A percentile compares a stretch with the other conserved stretches of the same genome.
phyloP scores from a whole-genome alignment of 208 protist species.

The Trichomonas tenax region DNA sequence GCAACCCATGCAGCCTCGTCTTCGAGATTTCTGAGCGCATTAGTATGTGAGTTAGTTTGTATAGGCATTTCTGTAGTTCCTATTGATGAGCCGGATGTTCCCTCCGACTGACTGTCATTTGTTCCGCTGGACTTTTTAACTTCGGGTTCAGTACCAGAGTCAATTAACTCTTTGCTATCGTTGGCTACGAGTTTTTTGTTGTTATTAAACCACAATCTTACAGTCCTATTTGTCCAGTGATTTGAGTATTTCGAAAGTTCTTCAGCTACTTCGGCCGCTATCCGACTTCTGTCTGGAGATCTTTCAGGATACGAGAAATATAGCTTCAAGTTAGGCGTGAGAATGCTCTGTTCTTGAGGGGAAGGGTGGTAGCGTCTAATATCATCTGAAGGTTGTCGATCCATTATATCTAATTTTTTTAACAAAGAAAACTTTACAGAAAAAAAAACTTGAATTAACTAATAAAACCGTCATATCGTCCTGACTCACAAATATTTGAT shows the following conservation, averaged over 20 bases:
- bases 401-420: neutral
- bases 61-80: neutral
- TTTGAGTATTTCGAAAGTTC: neutral
- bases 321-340: neutral
- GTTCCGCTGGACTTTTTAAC: neutral
- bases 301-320: slow-evolving; percentile 3
- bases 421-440: neutral
- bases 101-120: neutral
- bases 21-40: neutral
- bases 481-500: neutral
- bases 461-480: neutral
- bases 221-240: neutral
- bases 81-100: neutral
- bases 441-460: neutral
- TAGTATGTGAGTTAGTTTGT: neutral
- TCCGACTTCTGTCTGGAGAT: neutral
- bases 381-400: neutral
- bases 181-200: neutral
- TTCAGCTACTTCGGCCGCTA: neutral
- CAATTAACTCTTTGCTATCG: neutral
- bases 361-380: neutral
- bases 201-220: slow-evolving; percentile 3
- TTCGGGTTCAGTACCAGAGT: neutral
- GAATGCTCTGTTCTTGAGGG: neutral
- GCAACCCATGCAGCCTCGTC: neutral